Evolutionary conservation across 1,284 basidiomycete genomes (phyloP).

Genomic region (Melampsora americana): DNA sequence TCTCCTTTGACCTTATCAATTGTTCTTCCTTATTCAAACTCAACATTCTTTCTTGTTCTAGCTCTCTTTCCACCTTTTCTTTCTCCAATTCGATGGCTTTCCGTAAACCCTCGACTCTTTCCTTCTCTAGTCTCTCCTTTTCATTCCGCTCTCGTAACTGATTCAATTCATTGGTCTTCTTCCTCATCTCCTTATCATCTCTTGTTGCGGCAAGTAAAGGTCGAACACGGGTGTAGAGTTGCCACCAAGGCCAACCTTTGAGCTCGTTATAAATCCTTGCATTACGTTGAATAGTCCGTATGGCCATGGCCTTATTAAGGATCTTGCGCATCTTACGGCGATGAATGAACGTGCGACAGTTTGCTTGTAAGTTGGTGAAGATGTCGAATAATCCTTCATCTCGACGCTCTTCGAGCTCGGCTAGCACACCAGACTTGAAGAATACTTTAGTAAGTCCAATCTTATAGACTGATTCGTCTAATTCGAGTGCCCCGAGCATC

Average conservation of each 20-base stretch:
- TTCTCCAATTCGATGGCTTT: constrained; percentile 77
- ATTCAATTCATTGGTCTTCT: constrained; percentile 80
- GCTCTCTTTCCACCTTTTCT: constrained; percentile 71
- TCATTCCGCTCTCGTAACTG: constrained; percentile 79
- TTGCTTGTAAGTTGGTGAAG: constrained; percentile 82
- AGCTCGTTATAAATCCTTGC: constrained; percentile 84
- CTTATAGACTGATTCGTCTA: constrained; percentile 79
- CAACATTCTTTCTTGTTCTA: constrained; percentile 76
- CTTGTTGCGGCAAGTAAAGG: constrained; percentile 88
- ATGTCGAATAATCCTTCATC: constrained; percentile 83
- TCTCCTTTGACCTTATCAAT: constrained; percentile 79
- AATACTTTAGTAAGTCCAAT: constrained; percentile 98
- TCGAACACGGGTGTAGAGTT: constrained; percentile 86
- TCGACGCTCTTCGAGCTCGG: constrained; percentile 91
- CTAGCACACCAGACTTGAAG: constrained; percentile 97
- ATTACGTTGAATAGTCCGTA: constrained; percentile 88
- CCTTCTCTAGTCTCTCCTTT: constrained; percentile 74
- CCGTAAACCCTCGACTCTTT: constrained; percentile 72
- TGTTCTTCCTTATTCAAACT: constrained; percentile 78
- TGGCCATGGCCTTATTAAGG: constrained; percentile 84
- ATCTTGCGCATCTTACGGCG: constrained; percentile 91
- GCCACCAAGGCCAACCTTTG: constrained; percentile 99
- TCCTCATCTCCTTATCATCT: constrained; percentile 83
- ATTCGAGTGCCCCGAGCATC: constrained; percentile 87
- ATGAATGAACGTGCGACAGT: constrained; percentile 78